phyloP scores from a whole-genome alignment of 441 rosid genomes.

The Gossypium gossypioides region DNA sequence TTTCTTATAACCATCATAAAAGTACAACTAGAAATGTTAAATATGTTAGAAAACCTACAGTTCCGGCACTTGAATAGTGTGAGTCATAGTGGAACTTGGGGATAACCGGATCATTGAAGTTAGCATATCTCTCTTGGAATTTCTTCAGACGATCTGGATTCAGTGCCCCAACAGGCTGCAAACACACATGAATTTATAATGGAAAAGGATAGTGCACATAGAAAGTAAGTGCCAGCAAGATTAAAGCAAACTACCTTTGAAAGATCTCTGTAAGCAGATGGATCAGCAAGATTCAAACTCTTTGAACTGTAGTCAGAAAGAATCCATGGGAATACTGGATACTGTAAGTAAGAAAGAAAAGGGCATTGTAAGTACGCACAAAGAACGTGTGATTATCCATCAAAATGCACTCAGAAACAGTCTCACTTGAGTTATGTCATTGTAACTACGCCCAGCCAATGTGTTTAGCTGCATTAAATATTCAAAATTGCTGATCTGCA shows the following conservation, averaged over 20 bases:
- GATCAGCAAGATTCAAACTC: conserved; percentile 69
- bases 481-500: conserved; percentile 99
- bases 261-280: conserved; percentile 86
- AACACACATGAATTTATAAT: conserved; percentile 20
- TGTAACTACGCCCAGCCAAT: conserved; percentile 96
- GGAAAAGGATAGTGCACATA: conserved; percentile 11
- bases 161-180: conserved; percentile 97
- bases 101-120: conserved; percentile 94
- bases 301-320: conserved; percentile 78
- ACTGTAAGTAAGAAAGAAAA: conserved; percentile 43
- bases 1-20: background rate
- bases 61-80: conserved; percentile 94
- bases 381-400: background rate
- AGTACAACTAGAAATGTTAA: conserved; percentile 1
- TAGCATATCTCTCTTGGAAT: conserved; percentile 93
- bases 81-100: conserved; percentile 99
- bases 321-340: conserved; percentile 99
- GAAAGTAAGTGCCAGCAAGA: conserved; percentile 21
- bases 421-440: conserved; percentile 93
- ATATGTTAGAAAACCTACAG: conserved; percentile 42
- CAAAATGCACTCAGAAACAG: conserved; percentile 6
- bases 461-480: conserved; percentile 95
- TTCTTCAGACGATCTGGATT: conserved; percentile 72
- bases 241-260: conserved; percentile 61
- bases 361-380: background rate